Percentiles rank a stretch among this genome's conserved stretches.
Conservation (phyloP, 1,284 basidiomycete genomes). For the Ustilago trichophora region DNA sequence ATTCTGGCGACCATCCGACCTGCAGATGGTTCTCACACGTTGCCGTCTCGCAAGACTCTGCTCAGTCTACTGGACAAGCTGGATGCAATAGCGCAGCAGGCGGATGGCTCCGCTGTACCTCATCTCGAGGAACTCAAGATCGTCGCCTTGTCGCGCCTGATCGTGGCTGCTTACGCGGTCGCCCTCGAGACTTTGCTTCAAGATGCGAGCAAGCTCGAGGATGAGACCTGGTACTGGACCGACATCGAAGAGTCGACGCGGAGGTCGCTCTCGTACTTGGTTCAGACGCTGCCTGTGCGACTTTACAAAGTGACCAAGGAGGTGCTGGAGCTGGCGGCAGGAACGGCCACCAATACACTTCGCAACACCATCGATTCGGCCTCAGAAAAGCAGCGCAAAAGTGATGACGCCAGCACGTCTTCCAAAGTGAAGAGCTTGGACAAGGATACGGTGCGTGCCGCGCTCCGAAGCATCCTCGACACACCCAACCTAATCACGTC, state of each 20-base stretch:
- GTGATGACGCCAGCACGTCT: slow-evolving; percentile 2
- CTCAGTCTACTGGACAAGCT: slow-evolving; percentile 35
- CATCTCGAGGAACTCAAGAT: slow-evolving; percentile 35
- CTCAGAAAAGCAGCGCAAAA: slow-evolving; percentile 1
- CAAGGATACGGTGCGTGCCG: slow-evolving; percentile 18
- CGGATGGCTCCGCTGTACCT: neutral
- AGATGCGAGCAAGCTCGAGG: slow-evolving; percentile 48
- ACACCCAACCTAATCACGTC: slow-evolving; percentile 52
- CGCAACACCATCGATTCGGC: slow-evolving; percentile 21
- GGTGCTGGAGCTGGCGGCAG: slow-evolving; percentile 36
- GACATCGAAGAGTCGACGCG: slow-evolving; percentile 49
- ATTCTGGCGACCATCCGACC: slow-evolving; percentile 27
- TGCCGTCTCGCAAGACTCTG: slow-evolving; percentile 32
- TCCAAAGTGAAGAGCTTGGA: slow-evolving; percentile 19
- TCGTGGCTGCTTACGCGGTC: slow-evolving; percentile 44
- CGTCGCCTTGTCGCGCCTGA: slow-evolving; percentile 45
- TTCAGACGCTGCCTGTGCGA: slow-evolving; percentile 50
- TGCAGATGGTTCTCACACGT: slow-evolving; percentile 9
- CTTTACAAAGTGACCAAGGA: slow-evolving; percentile 27
- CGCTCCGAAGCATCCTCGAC: slow-evolving; percentile 35
- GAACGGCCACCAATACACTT: slow-evolving; percentile 22
- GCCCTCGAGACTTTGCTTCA: slow-evolving; percentile 47
- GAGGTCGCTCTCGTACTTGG: slow-evolving; percentile 33
- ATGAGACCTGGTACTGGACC: slow-evolving; percentile 57
- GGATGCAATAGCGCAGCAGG: slow-evolving; percentile 14